These are phyloP conservation scores for Triticum urartu DNA, from an alignment of 176 grass and related monocot species.

Conservation along the genomic window DNA sequence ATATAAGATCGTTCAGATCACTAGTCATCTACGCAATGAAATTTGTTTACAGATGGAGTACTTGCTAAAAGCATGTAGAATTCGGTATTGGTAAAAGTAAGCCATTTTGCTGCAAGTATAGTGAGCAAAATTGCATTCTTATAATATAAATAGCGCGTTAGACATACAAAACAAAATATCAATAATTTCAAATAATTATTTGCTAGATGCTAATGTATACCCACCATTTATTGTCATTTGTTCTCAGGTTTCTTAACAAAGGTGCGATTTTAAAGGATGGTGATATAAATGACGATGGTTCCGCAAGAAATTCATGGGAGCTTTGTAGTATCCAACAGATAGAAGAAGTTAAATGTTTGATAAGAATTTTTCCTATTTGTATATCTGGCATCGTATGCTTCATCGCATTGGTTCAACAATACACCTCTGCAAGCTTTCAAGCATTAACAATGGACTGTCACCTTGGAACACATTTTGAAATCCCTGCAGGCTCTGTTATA, in stretches of 20 bases:
- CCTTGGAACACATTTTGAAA: slow-evolving; percentile 55
- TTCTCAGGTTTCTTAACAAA: slow-evolving; percentile 65
- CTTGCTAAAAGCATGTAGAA: not conserved
- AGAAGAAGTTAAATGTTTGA: slow-evolving; percentile 78
- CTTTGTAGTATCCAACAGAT: slow-evolving; percentile 68
- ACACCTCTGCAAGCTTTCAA: slow-evolving; percentile 58
- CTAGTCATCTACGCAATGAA: too few species aligned
- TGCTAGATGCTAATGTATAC: not conserved
- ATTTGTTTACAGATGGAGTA: too few species aligned
- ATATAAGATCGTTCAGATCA: too few species aligned
- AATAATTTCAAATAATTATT: not conserved
- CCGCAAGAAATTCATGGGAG: slow-evolving; percentile 49
- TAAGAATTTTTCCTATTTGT: slow-evolving; percentile 66
- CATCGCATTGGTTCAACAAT: slow-evolving; percentile 51
- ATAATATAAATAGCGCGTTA: not conserved
- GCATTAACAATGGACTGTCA: slow-evolving; percentile 51
- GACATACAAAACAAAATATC: not conserved
- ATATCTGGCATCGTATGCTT: slow-evolving; percentile 59
- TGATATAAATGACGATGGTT: slow-evolving; percentile 51
- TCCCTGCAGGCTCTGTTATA: slow-evolving; percentile 54
- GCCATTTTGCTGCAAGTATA: not conserved
- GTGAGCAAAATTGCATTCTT: not conserved
- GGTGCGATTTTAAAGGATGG: slow-evolving; percentile 46
- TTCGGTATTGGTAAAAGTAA: not conserved
- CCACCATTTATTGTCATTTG: not conserved